phyloP scores from a whole-genome alignment of 495 filamentous ascomycete genomes.

The Hypoxylon fragiforme region DNA sequence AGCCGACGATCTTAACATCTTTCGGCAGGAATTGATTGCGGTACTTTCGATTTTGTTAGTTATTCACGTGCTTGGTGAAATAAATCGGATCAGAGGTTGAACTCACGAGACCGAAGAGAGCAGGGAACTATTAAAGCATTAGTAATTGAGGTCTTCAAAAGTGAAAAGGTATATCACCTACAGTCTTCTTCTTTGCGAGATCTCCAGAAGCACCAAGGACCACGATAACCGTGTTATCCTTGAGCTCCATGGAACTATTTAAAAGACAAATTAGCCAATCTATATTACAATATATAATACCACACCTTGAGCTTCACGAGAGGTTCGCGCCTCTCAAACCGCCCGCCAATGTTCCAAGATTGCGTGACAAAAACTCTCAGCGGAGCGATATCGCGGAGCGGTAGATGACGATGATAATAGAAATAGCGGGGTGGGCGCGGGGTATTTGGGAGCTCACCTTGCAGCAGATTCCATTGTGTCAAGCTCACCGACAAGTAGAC shows the following conservation, averaged over 20 bases:
- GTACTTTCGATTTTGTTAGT: conserved; percentile 62
- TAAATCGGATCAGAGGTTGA: conserved; percentile 6
- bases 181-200: conserved; percentile 99
- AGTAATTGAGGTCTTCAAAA: conserved; percentile 31
- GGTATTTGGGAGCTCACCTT: conserved; percentile 44
- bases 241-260: conserved; percentile 74
- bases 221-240: conserved; percentile 96
- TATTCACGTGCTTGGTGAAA: conserved; percentile 11
- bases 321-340: background rate
- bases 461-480: conserved; percentile 50
- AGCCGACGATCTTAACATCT: conserved; percentile 96
- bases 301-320: background rate
- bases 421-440: conserved; percentile 44
- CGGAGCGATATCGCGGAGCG: conserved; percentile 9
- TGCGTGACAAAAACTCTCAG: conserved; percentile 12
- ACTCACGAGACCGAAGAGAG: conserved; percentile 95
- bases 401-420: conserved; percentile 17
- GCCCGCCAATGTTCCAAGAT: background rate
- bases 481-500: conserved; percentile 14
- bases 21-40: conserved; percentile 98
- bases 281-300: background rate
- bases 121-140: conserved; percentile 75
- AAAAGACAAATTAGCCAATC: conserved; percentile 8
- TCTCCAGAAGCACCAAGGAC: conserved; percentile 97
- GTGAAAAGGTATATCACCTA: conserved; percentile 50